Evolutionary conservation across 345 rosid genomes (phyloP), one percentile per base, ranked within the genome.

Genomic region (Linum trigynum): DNA sequence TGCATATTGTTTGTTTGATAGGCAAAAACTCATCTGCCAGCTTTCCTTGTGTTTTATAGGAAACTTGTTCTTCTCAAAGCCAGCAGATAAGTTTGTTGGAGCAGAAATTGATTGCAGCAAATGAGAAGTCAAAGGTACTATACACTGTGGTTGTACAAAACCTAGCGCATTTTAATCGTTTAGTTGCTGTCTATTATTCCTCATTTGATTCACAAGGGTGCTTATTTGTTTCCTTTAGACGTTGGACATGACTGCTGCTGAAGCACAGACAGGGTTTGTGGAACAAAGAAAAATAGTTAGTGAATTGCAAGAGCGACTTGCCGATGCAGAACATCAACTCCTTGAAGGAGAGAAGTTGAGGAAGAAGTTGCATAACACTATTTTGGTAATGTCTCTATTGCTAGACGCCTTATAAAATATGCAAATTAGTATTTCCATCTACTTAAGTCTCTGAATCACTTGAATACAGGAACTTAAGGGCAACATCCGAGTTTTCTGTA

Each of bases 401-500:
- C 32, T 23, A 23, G 32, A 23, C 32, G 32, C 32, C 32, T 39
- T 3, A 3, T 4, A 38, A 9, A 40, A 0, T 35, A 0, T 9
- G 7, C 41, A 36, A 5, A 36, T 16, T 57, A 32, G 6, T 39
- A 32, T 16, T 0, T 65, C 39, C 15, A 48, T 48, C 9, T 41
- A 23, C 55, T 72, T 39, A 68, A 23, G n/a, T 8, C 3, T 9
- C 17, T 5, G 9, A 48, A 7, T 14, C 12, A 62, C 38, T 57
- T 38, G 40, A 64, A 35, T 39, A 10, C 72, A 92, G 98, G 98
- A 92, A 82, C 72, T 92, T 6, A 92, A 92, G 83, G 98, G 98
- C 14, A 92, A 92, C 61, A 94, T 94, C 56, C 86, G 99, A 5
- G 99, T 94, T 0, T 94, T 94, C 67, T 94, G 97, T 63, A 82